These are phyloP conservation scores for Vararia minispora DNA, from an alignment of 768 basidiomycete genomes.

Conservation along the genomic window DNA sequence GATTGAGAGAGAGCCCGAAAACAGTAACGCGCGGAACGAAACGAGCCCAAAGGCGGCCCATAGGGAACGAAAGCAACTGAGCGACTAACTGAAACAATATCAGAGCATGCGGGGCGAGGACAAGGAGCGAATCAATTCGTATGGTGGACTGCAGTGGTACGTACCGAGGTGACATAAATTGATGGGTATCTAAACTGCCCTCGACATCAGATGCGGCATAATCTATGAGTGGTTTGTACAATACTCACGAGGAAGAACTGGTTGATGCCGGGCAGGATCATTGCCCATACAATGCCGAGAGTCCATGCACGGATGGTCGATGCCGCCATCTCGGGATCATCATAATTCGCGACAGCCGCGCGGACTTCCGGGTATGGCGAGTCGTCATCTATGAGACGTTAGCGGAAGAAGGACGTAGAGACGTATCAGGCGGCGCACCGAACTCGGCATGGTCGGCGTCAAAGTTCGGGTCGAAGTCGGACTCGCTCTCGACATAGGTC, in stretches of 20 bases:
- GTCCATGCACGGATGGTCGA: conserved; percentile 33
- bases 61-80: conserved; percentile 56
- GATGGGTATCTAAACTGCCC: conserved; percentile 4
- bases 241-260: conserved; percentile 74
- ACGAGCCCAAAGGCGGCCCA: conserved; percentile 44
- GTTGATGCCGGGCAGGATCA: conserved; percentile 47
- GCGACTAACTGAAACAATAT: conserved; percentile 40
- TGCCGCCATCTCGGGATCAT: conserved; percentile 48
- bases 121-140: conserved; percentile 3
- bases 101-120: conserved; percentile 6
- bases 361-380: conserved; percentile 22
- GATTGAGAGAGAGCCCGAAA: conserved; percentile 53
- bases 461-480: conserved; percentile 3
- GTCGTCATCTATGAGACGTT: conserved; percentile 14
- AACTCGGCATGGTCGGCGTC: background rate
- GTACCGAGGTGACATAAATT: background rate
- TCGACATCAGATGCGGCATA: too few species aligned
- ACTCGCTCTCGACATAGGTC: too few species aligned
- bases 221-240: too few species aligned
- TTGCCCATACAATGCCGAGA: conserved; percentile 41
- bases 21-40: conserved; percentile 41
- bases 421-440: background rate
- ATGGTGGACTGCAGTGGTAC: background rate
- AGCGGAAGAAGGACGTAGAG: background rate
- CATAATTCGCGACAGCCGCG: conserved; percentile 53